Evolutionary conservation across 495 filamentous ascomycete species (phyloP).

Genomic region (Xeromyces bisporus): DNA sequence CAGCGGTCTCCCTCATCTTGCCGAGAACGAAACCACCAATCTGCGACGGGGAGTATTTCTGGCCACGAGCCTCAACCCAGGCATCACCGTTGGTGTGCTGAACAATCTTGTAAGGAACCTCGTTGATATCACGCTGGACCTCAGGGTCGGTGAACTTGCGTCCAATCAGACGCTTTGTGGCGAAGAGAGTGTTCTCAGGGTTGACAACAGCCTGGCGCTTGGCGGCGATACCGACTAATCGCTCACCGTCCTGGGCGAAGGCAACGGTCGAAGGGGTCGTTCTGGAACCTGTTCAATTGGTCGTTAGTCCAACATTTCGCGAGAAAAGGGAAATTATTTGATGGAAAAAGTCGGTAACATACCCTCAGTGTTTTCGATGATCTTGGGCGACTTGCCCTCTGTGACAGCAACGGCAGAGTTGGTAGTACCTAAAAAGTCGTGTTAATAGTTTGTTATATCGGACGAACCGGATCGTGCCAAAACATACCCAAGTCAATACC

Average conservation of each 20-base stretch:
- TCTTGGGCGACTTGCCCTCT: slow-evolving; percentile 88
- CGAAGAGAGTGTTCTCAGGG: slow-evolving; percentile 97
- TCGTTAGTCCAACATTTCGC: slow-evolving; percentile 4
- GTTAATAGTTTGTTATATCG: no score
- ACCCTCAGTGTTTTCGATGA: slow-evolving; percentile 97
- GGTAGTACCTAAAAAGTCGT: slow-evolving; percentile 52
- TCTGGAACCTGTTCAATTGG: slow-evolving; percentile 49
- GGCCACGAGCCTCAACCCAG: slow-evolving; percentile 88
- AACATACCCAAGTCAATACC: slow-evolving; percentile 94
- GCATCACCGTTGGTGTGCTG: slow-evolving; percentile 97
- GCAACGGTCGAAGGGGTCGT: slow-evolving; percentile 96
- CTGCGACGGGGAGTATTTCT: slow-evolving; percentile 97
- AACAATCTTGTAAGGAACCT: slow-evolving; percentile 98
- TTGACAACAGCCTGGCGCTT: slow-evolving; percentile 99
- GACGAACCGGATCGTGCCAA: slow-evolving; percentile 8
- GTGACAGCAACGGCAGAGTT: slow-evolving; percentile 97
- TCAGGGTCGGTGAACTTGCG: slow-evolving; percentile 94
- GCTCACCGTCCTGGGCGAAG: slow-evolving; percentile 93
- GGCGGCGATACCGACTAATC: slow-evolving; percentile 91
- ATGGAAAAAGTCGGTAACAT: no score
- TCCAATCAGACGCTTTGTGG: slow-evolving; percentile 98
- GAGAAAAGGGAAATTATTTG: slow-evolving; percentile 11
- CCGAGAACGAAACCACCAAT: slow-evolving; percentile 92
- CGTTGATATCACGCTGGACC: slow-evolving; percentile 94
- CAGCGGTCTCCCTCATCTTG: slow-evolving; percentile 98